These are phyloP conservation scores for Pichia sp. DNA, from an alignment of 1,139 yeast genomes.

Conservation along the genomic window DNA sequence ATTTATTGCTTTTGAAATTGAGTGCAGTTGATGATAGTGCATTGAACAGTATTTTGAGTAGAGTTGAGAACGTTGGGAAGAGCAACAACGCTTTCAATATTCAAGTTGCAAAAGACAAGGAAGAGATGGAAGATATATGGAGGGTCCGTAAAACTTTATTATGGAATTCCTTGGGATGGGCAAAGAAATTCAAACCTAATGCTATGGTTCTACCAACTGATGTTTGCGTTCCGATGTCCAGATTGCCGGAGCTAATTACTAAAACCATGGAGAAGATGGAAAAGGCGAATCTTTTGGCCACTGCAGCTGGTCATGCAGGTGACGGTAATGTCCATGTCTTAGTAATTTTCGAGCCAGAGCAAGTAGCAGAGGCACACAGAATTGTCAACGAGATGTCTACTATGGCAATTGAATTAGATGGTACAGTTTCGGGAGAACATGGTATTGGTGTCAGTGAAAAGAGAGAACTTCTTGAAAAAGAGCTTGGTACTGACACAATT, in stretches of 20 bases:
- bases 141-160: constrained; percentile 43
- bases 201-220: constrained; percentile 56
- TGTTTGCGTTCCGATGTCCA: constrained; percentile 53
- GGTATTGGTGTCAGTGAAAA: constrained; percentile 57
- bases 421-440: constrained; percentile 64
- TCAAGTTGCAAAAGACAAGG: constrained; percentile 32
- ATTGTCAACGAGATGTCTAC: constrained; percentile 48
- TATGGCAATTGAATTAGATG: constrained; percentile 47
- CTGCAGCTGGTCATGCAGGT: constrained; percentile 57
- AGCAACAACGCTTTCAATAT: constrained; percentile 30
- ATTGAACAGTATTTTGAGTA: constrained; percentile 23
- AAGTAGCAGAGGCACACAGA: constrained; percentile 31
- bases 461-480: constrained; percentile 44
- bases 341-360: constrained; percentile 42
- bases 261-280: constrained; percentile 48
- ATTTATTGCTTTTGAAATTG: constrained; percentile 71
- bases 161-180: constrained; percentile 41
- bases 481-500: constrained; percentile 48
- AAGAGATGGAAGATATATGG: constrained; percentile 41
- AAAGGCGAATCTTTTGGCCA: constrained; percentile 42
- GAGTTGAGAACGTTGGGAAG: constrained; percentile 25
- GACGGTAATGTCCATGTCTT: constrained; percentile 57
- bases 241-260: constrained; percentile 42
- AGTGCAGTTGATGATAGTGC: constrained; percentile 47
- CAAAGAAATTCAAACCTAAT: constrained; percentile 37